Evolutionary conservation across 2,329 filamentous ascomycete species (phyloP), one percentile per base, ranked within the genome.

Genomic region (Fusarium abutilonis): DNA sequence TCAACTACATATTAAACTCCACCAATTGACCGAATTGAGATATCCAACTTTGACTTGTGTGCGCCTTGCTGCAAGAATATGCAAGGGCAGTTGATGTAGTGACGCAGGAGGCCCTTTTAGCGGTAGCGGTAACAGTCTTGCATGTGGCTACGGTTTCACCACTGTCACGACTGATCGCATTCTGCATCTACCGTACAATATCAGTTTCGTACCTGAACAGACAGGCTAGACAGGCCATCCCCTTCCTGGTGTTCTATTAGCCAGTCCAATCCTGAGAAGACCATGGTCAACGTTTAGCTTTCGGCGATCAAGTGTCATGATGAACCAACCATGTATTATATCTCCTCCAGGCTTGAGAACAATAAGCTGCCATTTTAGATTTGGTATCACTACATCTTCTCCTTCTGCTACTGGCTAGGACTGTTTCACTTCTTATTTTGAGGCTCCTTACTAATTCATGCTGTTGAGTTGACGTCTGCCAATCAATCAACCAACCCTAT

Each of bases 81-180:
- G 56, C 52, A 63, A 63, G 52, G 41, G 38, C 48, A 51, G 15
- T 42, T 26, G 14, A 14, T 6, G 19, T 19, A 55, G 55, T 46
- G 47, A 58, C 58, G 47, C 58, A 58, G 14, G 59, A 44, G 43
- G 40, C 39, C 47, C 42, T 51, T 34, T 38, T 23, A 19, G 29
- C 35, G 19, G 38, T 31, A 28, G 39, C 28, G 9, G 35, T n/a
- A 26, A 19, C 8, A 9, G 23, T 17, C 23, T 38, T 42, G 42
- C 53, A 56, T 58, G 52, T 59, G 42, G 62, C 52, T 55, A 41
- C 36, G 42, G 52, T 54, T 66, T 66, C 62, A 55, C 45, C 45
- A 59, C 45, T 63, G 41, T 41, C 54, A 54, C 54, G 41, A 31
- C 44, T 47, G 38, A 34, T 50, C 58, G 32, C n/a, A 48, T 58